phyloP scores from a whole-genome alignment of 768 basidiomycete species.

The Xerocomellus intermedius region DNA sequence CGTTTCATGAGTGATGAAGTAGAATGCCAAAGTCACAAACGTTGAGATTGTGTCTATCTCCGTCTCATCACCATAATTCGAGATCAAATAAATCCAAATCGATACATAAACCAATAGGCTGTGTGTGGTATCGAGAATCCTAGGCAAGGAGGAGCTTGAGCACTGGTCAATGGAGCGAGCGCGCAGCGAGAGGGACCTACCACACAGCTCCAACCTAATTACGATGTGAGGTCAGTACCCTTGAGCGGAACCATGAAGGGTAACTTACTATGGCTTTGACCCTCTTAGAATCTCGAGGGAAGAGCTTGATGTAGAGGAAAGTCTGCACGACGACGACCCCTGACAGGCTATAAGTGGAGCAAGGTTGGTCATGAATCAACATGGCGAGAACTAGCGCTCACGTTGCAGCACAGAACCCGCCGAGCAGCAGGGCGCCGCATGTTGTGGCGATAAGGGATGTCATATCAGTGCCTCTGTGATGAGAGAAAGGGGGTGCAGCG shows the following conservation, averaged over 20 bases:
- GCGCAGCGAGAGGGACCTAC: conserved; percentile 6
- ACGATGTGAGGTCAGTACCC: background rate
- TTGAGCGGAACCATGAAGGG: background rate
- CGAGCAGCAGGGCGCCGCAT: conserved; percentile 29
- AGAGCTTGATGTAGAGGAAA: conserved; percentile 31
- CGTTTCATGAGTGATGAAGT: background rate
- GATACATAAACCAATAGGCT: conserved; percentile 40
- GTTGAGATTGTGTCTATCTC: conserved; percentile 45
- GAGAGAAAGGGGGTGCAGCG: too few relatives aligned
- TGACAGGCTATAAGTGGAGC: conserved; percentile 20
- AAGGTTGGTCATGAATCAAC: background rate
- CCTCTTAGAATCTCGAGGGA: conserved; percentile 22
- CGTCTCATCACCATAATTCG: conserved; percentile 38
- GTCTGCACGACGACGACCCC: conserved; percentile 28
- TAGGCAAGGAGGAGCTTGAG: background rate
- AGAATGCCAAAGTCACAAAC: conserved; percentile 25
- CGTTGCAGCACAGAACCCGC: conserved; percentile 31
- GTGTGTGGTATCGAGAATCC: conserved; percentile 40
- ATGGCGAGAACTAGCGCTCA: conserved; percentile 4
- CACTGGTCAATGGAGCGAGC: background rate
- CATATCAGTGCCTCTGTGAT: conserved; percentile 3
- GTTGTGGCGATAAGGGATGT: conserved; percentile 16
- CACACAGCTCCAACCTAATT: conserved; percentile 29
- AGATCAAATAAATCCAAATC: conserved; percentile 45
- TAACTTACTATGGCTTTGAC: conserved; percentile 25